Evolutionary conservation across 2,329 filamentous ascomycete genomes (phyloP).

Genomic region (Aspergillus chevalieri): DNA sequence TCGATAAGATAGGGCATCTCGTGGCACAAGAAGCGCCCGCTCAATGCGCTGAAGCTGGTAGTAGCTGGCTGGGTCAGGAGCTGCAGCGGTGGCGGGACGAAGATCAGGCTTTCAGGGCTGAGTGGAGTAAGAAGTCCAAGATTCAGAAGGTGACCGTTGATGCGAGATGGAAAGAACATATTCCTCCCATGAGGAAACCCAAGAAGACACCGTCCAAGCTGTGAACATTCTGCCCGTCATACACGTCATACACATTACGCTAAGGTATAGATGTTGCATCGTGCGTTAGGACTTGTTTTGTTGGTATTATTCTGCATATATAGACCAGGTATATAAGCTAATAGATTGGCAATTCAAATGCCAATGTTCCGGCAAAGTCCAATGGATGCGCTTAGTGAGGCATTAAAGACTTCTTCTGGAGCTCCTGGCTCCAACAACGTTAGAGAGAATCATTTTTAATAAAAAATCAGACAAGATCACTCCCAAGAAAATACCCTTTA

Average conservation of each 20-base stretch:
- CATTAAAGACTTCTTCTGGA: neutral
- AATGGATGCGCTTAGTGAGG: neutral
- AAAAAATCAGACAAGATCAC: neutral
- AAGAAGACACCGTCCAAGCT: conserved; percentile 24
- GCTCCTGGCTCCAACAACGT: neutral
- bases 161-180: conserved; percentile 46
- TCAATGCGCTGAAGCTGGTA: conserved; percentile 57
- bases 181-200: conserved; percentile 24
- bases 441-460: neutral
- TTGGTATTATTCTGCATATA: neutral
- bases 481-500: conserved; percentile 7
- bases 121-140: conserved; percentile 48
- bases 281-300: neutral
- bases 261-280: neutral
- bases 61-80: conserved; percentile 53
- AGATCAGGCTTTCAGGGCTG: conserved; percentile 49
- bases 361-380: neutral
- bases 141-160: conserved; percentile 53
- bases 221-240: conserved; percentile 7
- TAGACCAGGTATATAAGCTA: neutral
- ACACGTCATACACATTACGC: neutral
- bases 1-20: conserved; percentile 67
- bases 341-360: neutral
- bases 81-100: conserved; percentile 53
- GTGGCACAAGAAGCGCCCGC: conserved; percentile 74